Base-by-base conservation (phyloP, 495 filamentous ascomycete genomes). In the Hypoxylon lenormandii region DNA sequence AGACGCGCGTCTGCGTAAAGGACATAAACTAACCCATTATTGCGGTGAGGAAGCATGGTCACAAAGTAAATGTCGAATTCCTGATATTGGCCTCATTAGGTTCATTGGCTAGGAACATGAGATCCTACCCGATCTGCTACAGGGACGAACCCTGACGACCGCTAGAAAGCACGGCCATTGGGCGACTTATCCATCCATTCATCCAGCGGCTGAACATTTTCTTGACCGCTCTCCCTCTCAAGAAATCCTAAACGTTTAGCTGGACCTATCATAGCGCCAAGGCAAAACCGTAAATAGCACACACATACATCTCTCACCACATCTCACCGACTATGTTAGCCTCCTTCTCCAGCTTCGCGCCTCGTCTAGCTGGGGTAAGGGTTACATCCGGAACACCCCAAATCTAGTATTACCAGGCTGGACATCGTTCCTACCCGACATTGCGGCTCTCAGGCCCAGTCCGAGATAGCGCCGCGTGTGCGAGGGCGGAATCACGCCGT, bases 381-480 rank as follows among this genome's bases (percentile, higher is more conserved):
- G 58, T 66, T 79, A 98, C 95, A 98, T 98, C 78, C 95, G 89
- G 82, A 98, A 98, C 10, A 98, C 91, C 36, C 95, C 95, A 85
- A 96, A 98, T 77, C 81, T 89, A 16, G 91, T 97, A 72, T 87
- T 83, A 63, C 83, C 81, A 28, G 86, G 84, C 48, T 80, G 70
- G 60, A 87, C 80, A 43, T 83, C 82, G 66, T 86, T 86, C 71
- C 83, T 82, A 11, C 92, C 91, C 16, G 89, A 87, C 71, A 93
- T 75, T 16, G 93, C 92, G 72, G 91, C 92, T 68, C 85, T 84
- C 78, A 98, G 79, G 1, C 92, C 92, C 66, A 98, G 74, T 0
- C 93, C 95, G 12, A 98, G 79, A 60, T 96, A 91, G 37, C 83
- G 80, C 77, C 95, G 83, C 42, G 95, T 98, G 73, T 98, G 92